Conservation (phyloP, 1,139 yeast genomes). For the Schizosaccharomyces versatilis region DNA sequence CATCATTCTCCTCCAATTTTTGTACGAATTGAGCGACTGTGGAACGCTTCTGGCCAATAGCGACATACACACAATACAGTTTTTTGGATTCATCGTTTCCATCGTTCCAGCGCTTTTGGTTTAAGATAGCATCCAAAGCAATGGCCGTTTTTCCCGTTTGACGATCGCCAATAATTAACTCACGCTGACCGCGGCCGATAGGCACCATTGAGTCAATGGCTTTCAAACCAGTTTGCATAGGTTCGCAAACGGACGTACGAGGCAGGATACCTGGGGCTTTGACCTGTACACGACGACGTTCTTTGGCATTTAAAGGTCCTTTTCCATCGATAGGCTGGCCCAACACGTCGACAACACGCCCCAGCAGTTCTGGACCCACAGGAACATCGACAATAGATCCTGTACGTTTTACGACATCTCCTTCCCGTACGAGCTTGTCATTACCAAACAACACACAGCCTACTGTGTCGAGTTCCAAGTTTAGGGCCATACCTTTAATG, state of each 20-base stretch:
- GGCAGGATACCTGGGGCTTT: constrained; percentile 99
- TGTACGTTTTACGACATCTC: constrained; percentile 98
- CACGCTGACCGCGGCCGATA: constrained; percentile 99
- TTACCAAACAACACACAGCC: constrained; percentile 99
- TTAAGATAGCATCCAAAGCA: constrained; percentile 91
- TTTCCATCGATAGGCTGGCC: constrained; percentile 99
- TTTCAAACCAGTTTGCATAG: constrained; percentile 99
- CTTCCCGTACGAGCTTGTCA: constrained; percentile 95
- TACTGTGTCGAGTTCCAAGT: constrained; percentile 93
- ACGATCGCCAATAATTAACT: constrained; percentile 98
- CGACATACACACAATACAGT: constrained; percentile 98
- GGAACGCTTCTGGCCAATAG: constrained; percentile 99
- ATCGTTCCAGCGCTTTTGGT: constrained; percentile 97
- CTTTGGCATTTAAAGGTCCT: constrained; percentile 84
- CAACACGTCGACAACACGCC: constrained; percentile 98
- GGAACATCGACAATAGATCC: constrained; percentile 98
- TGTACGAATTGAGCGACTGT: constrained; percentile 98
- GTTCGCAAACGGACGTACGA: constrained; percentile 95
- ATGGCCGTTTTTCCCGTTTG: constrained; percentile 99
- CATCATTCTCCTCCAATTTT: constrained; percentile 95
- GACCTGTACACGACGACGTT: constrained; percentile 85
- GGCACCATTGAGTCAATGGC: constrained; percentile 98
- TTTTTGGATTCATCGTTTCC: constrained; percentile 90
- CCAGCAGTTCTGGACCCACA: constrained; percentile 93
- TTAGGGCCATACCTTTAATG: constrained; percentile 99